A percentile compares a stretch with the other conserved stretches of the same genome.
phyloP scores from a whole-genome alignment of 1,284 basidiomycete species.

The Amylostereum areolatum region DNA sequence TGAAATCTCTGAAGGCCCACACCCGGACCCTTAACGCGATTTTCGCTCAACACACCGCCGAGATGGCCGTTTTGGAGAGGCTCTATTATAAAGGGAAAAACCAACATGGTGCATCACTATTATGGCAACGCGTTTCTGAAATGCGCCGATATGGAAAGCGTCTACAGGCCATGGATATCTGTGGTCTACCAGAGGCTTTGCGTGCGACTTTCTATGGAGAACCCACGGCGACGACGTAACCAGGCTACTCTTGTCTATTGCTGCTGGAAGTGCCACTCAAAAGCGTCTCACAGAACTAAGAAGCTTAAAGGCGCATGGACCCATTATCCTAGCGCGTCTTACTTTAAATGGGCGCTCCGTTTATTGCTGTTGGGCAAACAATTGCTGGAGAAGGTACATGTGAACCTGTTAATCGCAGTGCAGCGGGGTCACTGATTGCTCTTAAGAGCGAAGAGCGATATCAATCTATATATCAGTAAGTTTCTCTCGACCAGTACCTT shows the following conservation, averaged over 20 bases:
- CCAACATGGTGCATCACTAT: slow-evolving; percentile 66
- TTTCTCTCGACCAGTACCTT: neutral
- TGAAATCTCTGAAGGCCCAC: slow-evolving; percentile 55
- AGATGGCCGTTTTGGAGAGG: slow-evolving; percentile 56
- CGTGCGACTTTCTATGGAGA: slow-evolving; percentile 55
- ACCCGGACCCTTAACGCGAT: slow-evolving; percentile 45
- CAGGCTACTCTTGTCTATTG: too few relatives aligned
- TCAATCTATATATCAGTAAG: slow-evolving; percentile 43
- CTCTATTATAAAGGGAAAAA: slow-evolving; percentile 77
- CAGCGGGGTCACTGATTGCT: too few relatives aligned
- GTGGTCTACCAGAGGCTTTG: slow-evolving; percentile 38
- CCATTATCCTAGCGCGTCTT: slow-evolving; percentile 37
- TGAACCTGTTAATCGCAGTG: too few relatives aligned
- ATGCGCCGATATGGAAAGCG: slow-evolving; percentile 50
- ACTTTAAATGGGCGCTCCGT: slow-evolving; percentile 28
- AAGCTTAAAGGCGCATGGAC: slow-evolving; percentile 56
- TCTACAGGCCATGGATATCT: slow-evolving; percentile 36
- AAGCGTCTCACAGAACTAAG: slow-evolving; percentile 32
- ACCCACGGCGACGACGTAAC: slow-evolving; percentile 14
- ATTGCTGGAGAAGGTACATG: slow-evolving; percentile 41
- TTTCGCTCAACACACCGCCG: slow-evolving; percentile 40
- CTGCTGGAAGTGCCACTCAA: too few relatives aligned
- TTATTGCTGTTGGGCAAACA: slow-evolving; percentile 27
- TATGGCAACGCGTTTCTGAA: slow-evolving; percentile 64
- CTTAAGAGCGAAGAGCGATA: slow-evolving; percentile 12